Conservation (phyloP, 176 grass and related monocot species). For the Microstegium vimineum region DNA sequence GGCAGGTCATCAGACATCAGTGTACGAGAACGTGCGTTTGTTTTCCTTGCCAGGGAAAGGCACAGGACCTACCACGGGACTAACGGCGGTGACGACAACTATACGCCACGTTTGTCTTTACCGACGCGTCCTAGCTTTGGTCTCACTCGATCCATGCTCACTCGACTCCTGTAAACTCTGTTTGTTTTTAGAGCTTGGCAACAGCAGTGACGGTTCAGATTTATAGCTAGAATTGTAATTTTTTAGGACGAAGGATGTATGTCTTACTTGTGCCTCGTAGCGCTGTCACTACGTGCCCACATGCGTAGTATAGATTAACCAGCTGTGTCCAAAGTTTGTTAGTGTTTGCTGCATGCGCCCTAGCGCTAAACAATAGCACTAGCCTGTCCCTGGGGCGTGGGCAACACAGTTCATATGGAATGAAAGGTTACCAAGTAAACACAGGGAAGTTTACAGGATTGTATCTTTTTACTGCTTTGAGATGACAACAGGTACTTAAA, state of each 20-base stretch:
- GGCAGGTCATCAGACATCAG: not conserved
- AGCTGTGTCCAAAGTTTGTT: not conserved
- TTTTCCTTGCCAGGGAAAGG: not conserved
- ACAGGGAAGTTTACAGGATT: not conserved
- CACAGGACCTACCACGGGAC: not conserved
- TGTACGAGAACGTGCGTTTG: constrained; percentile 13
- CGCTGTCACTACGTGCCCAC: not conserved
- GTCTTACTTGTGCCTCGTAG: constrained; percentile 16
- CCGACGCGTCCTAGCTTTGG: not conserved
- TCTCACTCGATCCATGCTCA: not conserved
- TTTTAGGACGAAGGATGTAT: no score
- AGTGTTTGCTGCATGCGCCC: not conserved
- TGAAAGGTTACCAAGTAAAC: not conserved
- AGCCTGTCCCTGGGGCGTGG: not conserved
- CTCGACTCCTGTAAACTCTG: not conserved
- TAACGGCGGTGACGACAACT: constrained; percentile 12
- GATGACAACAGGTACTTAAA: no score
- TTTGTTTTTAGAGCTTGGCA: not conserved
- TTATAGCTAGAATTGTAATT: no score
- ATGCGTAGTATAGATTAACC: not conserved
- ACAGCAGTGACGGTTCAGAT: constrained; percentile 22
- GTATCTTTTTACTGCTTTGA: not conserved
- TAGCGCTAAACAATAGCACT: not conserved
- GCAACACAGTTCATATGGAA: not conserved
- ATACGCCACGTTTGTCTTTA: not conserved